These are phyloP conservation scores for Sclerotinia minor DNA, from an alignment of 2,329 filamentous ascomycete genomes.

Conservation along the genomic window DNA sequence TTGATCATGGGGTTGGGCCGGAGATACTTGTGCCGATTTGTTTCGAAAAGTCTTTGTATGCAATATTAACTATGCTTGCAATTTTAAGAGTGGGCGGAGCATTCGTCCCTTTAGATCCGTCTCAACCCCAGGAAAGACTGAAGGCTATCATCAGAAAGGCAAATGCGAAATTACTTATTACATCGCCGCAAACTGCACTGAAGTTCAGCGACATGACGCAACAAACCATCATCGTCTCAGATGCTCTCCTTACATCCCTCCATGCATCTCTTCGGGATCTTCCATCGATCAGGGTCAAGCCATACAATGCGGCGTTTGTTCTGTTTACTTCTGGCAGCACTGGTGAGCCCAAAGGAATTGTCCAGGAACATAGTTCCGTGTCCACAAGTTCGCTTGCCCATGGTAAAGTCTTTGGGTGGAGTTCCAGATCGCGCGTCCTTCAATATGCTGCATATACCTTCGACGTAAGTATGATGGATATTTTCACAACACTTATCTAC, in stretches of 20 bases:
- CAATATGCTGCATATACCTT: conserved; percentile 33
- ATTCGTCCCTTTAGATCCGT: conserved; percentile 33
- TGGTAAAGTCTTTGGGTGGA: conserved; percentile 5
- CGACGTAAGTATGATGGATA: conserved; percentile 33
- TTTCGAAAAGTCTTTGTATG: conserved; percentile 35
- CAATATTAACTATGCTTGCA: conserved; percentile 38
- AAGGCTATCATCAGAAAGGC: conserved; percentile 23
- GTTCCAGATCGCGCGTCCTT: conserved; percentile 19
- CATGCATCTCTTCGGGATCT: conserved; percentile 1
- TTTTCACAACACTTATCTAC: conserved; percentile 30
- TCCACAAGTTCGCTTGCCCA: conserved; percentile 16
- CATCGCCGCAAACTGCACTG: neutral
- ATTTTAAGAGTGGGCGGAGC: conserved; percentile 38
- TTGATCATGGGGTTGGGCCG: conserved; percentile 13
- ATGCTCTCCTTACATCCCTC: neutral
- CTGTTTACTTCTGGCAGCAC: conserved; percentile 40
- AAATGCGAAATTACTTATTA: conserved; percentile 10
- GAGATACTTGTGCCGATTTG: conserved; percentile 30
- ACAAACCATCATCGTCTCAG: neutral
- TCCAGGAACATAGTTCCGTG: conserved; percentile 29
- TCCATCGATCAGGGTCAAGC: neutral
- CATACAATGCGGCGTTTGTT: conserved; percentile 21
- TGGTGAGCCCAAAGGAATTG: conserved; percentile 33
- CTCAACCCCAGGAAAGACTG: conserved; percentile 12
- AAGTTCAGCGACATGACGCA: neutral